Evolutionary conservation across 2,329 filamentous ascomycete genomes (phyloP), one percentile per base, ranked within the genome.

Genomic region (Pestalotiopsis fici): DNA sequence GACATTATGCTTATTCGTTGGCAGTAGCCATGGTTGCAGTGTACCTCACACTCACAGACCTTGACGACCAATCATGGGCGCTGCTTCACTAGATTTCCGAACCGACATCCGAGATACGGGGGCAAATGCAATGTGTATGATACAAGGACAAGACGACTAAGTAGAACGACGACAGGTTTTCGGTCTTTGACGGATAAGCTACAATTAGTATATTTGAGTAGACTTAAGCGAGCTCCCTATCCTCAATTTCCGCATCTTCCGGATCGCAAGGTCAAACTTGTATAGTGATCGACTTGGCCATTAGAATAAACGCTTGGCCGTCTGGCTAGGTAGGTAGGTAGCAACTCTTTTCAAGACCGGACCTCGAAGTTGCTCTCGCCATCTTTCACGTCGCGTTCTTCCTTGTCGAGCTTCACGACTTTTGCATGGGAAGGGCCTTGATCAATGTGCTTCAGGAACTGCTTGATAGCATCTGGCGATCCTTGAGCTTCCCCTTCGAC

Each of bases 401-500:
- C 87, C 70, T 90, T 88, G 70, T 95, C 91, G 7, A 97, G 81
- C 72, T 91, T 90, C 47, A 89, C 88, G 0, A 98, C 95, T 27
- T 87, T 87, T 1, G 95, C 90, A 66, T 88, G 84, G 1, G 85
- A 82, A 0, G 95, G 95, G 0, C 95, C 95, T 64, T 88, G 86
- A 74, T 94, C 87, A 59, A 98, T 82, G 69, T 93, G 90, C 72
- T 91, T 88, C 43, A 97, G 81, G 71, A 98, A 91, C 66, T 89
- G 87, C 64, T 89, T 80, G 28, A 98, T 78, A 2, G 86, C 80
- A 0, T 88, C 85, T 1, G 90, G 85, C 2, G 87, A 84, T 35
- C 94, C 95, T 77, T 98, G 95, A 4, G 91, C 94, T 81, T 98
- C 95, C 28, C 95, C 95, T 75, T 93, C 89, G 59, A 98, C 95